phyloP scores from a whole-genome alignment of 257 asterid species.

The Solanum etuberosum region DNA sequence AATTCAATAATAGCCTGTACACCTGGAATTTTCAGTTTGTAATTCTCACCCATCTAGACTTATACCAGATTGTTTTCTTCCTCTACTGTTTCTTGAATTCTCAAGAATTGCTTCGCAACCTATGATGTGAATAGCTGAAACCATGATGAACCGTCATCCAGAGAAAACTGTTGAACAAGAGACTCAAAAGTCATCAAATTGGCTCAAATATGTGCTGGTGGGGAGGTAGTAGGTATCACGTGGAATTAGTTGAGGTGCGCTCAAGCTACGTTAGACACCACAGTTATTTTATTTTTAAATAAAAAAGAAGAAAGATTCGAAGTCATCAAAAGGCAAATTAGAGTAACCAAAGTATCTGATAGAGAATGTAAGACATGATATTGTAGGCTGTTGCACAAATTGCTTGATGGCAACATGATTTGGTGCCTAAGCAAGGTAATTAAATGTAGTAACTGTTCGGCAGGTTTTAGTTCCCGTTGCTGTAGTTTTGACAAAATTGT shows the following conservation, averaged over 20 bases:
- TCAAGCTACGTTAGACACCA: neutral
- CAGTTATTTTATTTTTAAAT: neutral
- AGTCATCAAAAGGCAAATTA: neutral
- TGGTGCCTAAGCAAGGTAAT: neutral
- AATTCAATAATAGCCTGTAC: neutral
- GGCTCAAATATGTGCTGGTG: neutral
- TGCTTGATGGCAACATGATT: neutral
- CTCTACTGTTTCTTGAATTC: slow-evolving; percentile 7
- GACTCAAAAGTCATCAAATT: neutral
- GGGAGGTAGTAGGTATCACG: neutral
- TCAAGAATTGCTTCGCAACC: neutral
- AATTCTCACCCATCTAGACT: neutral
- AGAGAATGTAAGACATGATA: neutral
- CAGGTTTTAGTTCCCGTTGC: neutral
- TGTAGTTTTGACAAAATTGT: neutral
- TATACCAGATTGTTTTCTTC: slow-evolving; percentile 1
- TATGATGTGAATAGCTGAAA: neutral
- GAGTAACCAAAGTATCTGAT: neutral
- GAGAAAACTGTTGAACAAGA: neutral
- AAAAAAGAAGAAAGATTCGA: neutral
- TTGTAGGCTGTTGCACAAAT: neutral
- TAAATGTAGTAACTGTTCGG: neutral
- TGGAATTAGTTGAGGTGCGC: neutral
- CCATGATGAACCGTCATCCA: neutral
- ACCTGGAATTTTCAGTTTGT: neutral